Evolutionary conservation across 176 grass and related monocot species (phyloP), one percentile per base, ranked within the genome.

Genomic region (Microstegium vimineum): DNA sequence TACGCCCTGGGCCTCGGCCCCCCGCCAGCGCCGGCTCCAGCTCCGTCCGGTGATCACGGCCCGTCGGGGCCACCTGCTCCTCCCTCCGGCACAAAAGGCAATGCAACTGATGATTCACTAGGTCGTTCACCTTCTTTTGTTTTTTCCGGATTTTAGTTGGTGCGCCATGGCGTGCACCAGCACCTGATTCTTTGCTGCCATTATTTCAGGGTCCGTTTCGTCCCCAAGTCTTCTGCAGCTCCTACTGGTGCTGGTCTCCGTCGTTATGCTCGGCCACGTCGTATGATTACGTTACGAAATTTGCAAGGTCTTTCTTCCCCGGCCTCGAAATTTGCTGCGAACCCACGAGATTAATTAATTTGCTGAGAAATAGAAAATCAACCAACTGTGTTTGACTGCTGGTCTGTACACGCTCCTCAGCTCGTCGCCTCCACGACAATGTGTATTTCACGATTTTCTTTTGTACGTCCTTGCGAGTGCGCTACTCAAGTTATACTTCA

Each of bases 71-170:
- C 86, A 17, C 2, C 34, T 20, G 4, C 78, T 25, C 12, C 63
- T 59, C 18, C 66, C 25, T 54, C 80, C 35, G 36, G 28, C 66
- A 22, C 25, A 25, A 43, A 56, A 87, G 81, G 81, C 57, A 88
- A 78, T 78, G 45, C 45, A 47, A 47, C 45, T 16, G 45, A 47
- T 6, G 45, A 20, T 51, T 51, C 47, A 20, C 47, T 51, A 51
- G 47, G 47, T n/a, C n/a, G n/a, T 20, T 51, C 5, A 7, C 5
- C 49, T 9, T n/a, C 20, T 22, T 18, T 54, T 2, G 2, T 6
- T 51, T 51, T 17, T 0, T 16, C 8, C 4, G 45, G 45, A 5
- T 14, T 14, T 16, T 47, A n/a, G 0, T 5, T 47, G 45, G 45
- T 13, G 42, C 42, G 3, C 46, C 4, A 17, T 49, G 46, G 46